Conservation (phyloP, 2,329 filamentous ascomycete species). For the Alternaria gaisen region DNA sequence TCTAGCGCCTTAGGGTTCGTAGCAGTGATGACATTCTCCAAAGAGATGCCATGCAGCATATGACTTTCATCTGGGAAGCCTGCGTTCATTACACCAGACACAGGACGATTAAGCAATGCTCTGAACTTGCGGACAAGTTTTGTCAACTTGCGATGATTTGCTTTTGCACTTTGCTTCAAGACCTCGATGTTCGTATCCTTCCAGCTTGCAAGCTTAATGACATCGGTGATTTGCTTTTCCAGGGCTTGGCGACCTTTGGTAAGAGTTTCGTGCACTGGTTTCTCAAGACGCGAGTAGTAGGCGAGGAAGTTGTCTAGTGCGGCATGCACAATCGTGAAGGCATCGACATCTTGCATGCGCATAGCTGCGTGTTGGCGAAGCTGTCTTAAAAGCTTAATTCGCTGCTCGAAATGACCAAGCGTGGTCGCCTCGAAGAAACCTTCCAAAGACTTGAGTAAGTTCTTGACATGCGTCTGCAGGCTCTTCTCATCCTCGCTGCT, state of each 20-base stretch:
- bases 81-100: slow-evolving; percentile 64
- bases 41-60: slow-evolving; percentile 13
- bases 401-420: slow-evolving; percentile 79
- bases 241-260: slow-evolving; percentile 73
- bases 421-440: slow-evolving; percentile 81
- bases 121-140: slow-evolving; percentile 92
- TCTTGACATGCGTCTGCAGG: slow-evolving; percentile 69
- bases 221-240: slow-evolving; percentile 93
- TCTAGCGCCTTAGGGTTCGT: slow-evolving; percentile 27
- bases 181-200: slow-evolving; percentile 96
- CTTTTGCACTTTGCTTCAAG: slow-evolving; percentile 85
- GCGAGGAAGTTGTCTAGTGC: slow-evolving; percentile 79
- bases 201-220: slow-evolving; percentile 95
- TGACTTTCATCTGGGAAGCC: slow-evolving; percentile 43
- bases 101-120: slow-evolving; percentile 76
- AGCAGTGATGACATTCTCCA: slow-evolving; percentile 23
- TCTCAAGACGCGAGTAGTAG: slow-evolving; percentile 77
- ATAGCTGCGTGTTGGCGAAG: slow-evolving; percentile 71
- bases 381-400: slow-evolving; percentile 72
- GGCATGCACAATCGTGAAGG: slow-evolving; percentile 64
- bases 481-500: slow-evolving; percentile 67
- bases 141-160: slow-evolving; percentile 91
- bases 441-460: slow-evolving; percentile 78
- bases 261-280: slow-evolving; percentile 70
- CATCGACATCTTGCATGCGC: slow-evolving; percentile 62